Percentiles rank a stretch among this genome's conserved stretches.
Evolutionary conservation across 352 stramenopile genomes (phyloP).

Genomic region (Paralagenidium karlingii): DNA sequence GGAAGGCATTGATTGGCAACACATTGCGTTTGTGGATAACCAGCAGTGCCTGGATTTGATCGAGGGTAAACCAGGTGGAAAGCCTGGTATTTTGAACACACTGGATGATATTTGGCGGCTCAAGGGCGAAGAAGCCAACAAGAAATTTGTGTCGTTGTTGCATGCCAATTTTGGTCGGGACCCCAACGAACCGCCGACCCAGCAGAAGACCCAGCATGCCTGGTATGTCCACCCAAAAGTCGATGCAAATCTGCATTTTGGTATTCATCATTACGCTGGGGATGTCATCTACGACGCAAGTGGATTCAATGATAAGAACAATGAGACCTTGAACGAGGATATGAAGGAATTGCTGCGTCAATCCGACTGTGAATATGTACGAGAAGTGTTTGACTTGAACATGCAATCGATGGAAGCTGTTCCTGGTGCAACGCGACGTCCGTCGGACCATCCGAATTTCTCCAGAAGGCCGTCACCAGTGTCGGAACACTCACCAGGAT

Average conservation of each 20-base stretch:
- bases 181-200: constrained; percentile 23
- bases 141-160: constrained; percentile 84
- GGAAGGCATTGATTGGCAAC: constrained; percentile 90
- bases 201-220: constrained; percentile 69
- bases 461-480: constrained; percentile 50
- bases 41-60: constrained; percentile 89
- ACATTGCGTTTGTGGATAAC: constrained; percentile 92
- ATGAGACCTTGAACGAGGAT: constrained; percentile 92
- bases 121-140: constrained; percentile 87
- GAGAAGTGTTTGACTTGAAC: constrained; percentile 75
- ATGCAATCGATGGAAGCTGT: constrained; percentile 79
- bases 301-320: constrained; percentile 98
- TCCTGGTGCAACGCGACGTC: constrained; percentile 50
- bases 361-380: constrained; percentile 72
- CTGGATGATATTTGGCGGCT: constrained; percentile 94
- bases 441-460: constrained; percentile 24
- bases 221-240: constrained; percentile 87
- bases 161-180: constrained; percentile 71
- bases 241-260: constrained; percentile 78
- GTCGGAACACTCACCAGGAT: too few relatives aligned
- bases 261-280: constrained; percentile 85
- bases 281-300: constrained; percentile 96
- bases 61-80: constrained; percentile 82
- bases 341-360: constrained; percentile 88
- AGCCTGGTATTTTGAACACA: constrained; percentile 88